phyloP scores from a whole-genome alignment of 495 filamentous ascomycete genomes.

The Cercophora scortea region DNA sequence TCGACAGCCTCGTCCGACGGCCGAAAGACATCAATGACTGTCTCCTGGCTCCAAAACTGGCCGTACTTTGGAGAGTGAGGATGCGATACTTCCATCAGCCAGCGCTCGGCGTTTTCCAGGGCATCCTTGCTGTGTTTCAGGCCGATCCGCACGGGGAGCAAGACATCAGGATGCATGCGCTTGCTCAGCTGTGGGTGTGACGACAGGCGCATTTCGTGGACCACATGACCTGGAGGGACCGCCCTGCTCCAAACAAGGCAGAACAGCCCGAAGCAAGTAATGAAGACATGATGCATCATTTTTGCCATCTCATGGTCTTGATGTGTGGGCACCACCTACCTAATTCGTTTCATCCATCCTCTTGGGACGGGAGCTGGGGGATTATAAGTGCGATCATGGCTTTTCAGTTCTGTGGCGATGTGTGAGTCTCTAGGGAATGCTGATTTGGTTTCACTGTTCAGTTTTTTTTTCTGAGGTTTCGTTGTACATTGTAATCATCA shows the following conservation, averaged over 20 bases:
- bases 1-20: neutral
- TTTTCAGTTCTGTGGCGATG: too few species aligned
- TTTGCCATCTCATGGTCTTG: too few species aligned
- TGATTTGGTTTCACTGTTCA: too few species aligned
- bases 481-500: too few species aligned
- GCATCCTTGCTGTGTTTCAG: slow-evolving; percentile 10
- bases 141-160: slow-evolving; percentile 15
- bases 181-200: neutral
- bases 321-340: too few species aligned
- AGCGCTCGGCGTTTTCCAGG: slow-evolving; percentile 9
- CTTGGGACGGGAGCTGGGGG: too few species aligned
- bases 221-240: neutral
- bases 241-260: neutral
- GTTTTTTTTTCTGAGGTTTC: too few species aligned
- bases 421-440: too few species aligned
- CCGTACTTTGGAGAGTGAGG: slow-evolving; percentile 49
- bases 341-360: too few species aligned
- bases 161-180: neutral
- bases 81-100: slow-evolving; percentile 35
- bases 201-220: neutral
- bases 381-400: too few species aligned
- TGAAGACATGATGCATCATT: neutral
- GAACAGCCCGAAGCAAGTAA: neutral
- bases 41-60: slow-evolving; percentile 36
- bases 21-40: slow-evolving; percentile 42